Conservation (phyloP, 345 rosid genomes). For the Cochlearia excelsa region DNA sequence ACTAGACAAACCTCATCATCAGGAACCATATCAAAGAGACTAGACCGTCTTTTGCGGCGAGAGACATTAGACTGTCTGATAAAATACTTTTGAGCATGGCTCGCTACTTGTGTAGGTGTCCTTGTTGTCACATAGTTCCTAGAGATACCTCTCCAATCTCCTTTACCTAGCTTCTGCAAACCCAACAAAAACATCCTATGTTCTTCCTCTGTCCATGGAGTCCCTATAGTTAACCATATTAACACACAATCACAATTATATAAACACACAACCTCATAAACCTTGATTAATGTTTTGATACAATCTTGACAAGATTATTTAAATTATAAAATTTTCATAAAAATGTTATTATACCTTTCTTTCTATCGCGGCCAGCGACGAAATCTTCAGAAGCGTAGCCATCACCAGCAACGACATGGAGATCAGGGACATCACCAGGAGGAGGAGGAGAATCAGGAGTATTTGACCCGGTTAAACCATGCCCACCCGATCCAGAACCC, state of each 20-base stretch:
- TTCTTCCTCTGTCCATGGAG: conserved; percentile 99
- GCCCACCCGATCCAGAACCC: conserved; percentile 50
- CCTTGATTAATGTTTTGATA: background rate
- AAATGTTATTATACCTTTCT: conserved; percentile 56
- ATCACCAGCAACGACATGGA: conserved; percentile 51
- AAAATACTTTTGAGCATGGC: conserved; percentile 98
- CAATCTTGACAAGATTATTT: too few relatives aligned
- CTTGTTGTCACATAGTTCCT: conserved; percentile 80
- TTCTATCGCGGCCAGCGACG: conserved; percentile 90
- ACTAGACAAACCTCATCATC: conserved; percentile 67
- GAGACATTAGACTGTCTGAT: conserved; percentile 80
- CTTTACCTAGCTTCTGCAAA: conserved; percentile 93
- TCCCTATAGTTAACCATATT: conserved; percentile 46
- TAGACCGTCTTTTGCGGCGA: conserved; percentile 91
- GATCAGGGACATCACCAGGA: conserved; percentile 59
- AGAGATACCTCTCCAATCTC: conserved; percentile 99
- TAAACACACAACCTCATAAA: background rate
- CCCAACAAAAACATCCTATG: conserved; percentile 95
- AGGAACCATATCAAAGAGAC: conserved; percentile 92
- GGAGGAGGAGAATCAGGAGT: conserved; percentile 67
- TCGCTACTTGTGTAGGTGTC: conserved; percentile 99
- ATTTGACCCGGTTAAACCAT: conserved; percentile 43
- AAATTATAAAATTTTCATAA: too few relatives aligned
- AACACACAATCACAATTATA: too few relatives aligned
- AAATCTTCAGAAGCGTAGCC: conserved; percentile 98